Base-by-base conservation (phyloP, 805 yeast genomes). In the Suhomyces sp. region DNA sequence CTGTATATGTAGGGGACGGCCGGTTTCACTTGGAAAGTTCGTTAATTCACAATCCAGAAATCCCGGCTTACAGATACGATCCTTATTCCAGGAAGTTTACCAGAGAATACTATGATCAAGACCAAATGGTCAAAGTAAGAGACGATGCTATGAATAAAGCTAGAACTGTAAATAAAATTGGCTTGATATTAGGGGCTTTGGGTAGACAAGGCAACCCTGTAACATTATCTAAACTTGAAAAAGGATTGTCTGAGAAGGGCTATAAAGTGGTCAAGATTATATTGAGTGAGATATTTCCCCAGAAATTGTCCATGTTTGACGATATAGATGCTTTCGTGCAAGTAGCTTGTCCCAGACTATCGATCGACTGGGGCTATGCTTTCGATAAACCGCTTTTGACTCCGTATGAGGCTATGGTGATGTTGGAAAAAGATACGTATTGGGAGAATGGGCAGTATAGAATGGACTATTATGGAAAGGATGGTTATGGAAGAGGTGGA, bases 281-380 rank as follows among this genome's bases (percentile, higher is more conserved):
- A 33, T 68, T 94, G 13, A 87, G 96, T 51, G 99, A 94, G 67
- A 90, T 94, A 17, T 92, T 94, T 69, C 99, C 99, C 0, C 87
- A 84, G 48, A 94, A 94, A 60, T 73, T 94, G 35, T 86, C 97
- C 9, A 86, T 88, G 85, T 94, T 94, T 69, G 92, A 89, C 60
- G 94, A 89, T 61, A 82, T 93, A 15, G 99, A 94, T 68, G 96
- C 92, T 1, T 94, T 94, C 77, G 88, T 94, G 12, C 99, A 94
- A 69, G 96, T 94, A 2, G 99, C 99, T 0, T 94, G 99, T 66
- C 99, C 99, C 0, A 77, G 99, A 61, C 73, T 94, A 44, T 89
- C 97, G 1, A 93, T 94, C 41, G 99, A 94, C 67, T 94, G 99
- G 99, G 99, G 99, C 0, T 94, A 94, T 67, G 99, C 99, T 0